Conservation (phyloP, 805 yeast genomes). For the Wickerhamomyces queroliae region DNA sequence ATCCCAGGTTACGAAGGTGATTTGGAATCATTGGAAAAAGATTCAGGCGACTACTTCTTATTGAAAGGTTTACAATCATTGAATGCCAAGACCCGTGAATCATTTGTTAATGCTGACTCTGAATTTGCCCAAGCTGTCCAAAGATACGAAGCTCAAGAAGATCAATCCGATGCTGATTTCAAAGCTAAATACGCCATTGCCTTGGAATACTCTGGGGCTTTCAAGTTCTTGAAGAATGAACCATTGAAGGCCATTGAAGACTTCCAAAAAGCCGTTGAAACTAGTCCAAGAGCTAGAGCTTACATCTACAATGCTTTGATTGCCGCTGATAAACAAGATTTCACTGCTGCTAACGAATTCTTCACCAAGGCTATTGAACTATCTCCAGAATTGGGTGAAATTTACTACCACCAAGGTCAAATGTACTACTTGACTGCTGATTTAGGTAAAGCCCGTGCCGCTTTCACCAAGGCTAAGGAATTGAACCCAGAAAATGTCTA, state of each 20-base stretch:
- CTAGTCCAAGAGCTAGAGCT: conserved; percentile 75
- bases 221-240: conserved; percentile 76
- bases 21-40: conserved; percentile 23
- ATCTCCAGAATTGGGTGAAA: conserved; percentile 71
- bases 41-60: conserved; percentile 60
- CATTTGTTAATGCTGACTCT: conserved; percentile 32
- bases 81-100: conserved; percentile 33
- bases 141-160: conserved; percentile 19
- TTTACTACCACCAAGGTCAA: conserved; percentile 94
- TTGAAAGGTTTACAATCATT: conserved; percentile 58
- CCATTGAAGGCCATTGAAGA: conserved; percentile 57
- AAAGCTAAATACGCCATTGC: conserved; percentile 57
- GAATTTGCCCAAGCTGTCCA: conserved; percentile 51
- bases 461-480: conserved; percentile 72
- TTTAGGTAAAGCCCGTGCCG: conserved; percentile 60
- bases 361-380: conserved; percentile 66
- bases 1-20: conserved; percentile 42
- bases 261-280: conserved; percentile 57
- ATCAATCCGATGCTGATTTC: conserved; percentile 19
- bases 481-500: conserved; percentile 72
- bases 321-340: conserved; percentile 74
- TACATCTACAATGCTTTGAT: conserved; percentile 78
- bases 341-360: conserved; percentile 60
- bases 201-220: conserved; percentile 76
- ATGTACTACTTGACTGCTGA: conserved; percentile 77